phyloP scores from a whole-genome alignment of 2,329 filamentous ascomycete species.

The Ophiocordyceps unilateralis region DNA sequence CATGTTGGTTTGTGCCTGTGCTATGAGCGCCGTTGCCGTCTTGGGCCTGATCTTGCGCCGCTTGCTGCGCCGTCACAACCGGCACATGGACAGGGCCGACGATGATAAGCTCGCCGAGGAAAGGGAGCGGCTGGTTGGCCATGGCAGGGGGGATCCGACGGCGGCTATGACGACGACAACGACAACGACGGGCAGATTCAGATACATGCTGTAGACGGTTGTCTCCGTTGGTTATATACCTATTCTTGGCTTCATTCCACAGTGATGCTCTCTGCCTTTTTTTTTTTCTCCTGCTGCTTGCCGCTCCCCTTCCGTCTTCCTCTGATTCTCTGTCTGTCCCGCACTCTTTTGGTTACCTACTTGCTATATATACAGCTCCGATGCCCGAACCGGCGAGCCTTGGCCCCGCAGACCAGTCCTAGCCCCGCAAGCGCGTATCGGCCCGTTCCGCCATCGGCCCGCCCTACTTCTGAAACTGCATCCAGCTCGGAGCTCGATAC shows the following conservation, averaged over 20 bases:
- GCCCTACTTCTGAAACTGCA: constrained; percentile 9
- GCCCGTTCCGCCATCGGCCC: background rate
- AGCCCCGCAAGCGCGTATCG: background rate
- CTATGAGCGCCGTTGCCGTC: constrained; percentile 43
- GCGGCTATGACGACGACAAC: background rate
- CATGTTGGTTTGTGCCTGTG: constrained; percentile 43
- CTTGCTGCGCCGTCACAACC: constrained; percentile 35
- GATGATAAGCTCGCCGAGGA: constrained; percentile 12
- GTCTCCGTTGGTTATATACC: background rate
- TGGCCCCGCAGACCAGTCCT: no score
- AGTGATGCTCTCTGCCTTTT: background rate
- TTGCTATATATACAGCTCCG: no score
- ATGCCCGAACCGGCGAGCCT: no score
- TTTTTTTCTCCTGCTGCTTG: background rate
- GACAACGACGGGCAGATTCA: constrained; percentile 15
- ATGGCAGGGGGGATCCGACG: constrained; percentile 9
- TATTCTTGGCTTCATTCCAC: no score
- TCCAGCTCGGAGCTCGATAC: constrained; percentile 16
- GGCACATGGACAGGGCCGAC: constrained; percentile 20
- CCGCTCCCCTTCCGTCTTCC: no score
- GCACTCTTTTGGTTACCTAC: no score
- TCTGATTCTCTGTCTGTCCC: no score
- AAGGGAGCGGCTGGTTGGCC: constrained; percentile 22
- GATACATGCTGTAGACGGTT: constrained; percentile 25
- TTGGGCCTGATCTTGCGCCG: constrained; percentile 35